Conservation (phyloP, 805 yeast species). For the Kodamaea hsintzibuensis region DNA sequence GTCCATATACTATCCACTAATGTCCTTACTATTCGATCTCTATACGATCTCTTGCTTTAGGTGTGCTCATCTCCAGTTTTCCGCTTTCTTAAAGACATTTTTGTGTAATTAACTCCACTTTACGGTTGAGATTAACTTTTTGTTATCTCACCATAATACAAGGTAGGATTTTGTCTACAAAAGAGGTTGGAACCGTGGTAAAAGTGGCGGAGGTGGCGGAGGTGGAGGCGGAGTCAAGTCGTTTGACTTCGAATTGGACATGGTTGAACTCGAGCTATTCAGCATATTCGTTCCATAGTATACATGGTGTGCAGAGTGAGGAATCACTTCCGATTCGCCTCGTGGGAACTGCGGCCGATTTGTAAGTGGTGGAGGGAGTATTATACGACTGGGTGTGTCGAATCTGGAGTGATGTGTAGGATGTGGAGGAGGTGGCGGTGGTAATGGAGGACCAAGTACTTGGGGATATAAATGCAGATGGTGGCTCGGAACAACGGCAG, state of each 20-base stretch:
- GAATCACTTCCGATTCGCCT: constrained; percentile 10
- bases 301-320: constrained; percentile 9
- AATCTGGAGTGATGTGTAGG: background rate
- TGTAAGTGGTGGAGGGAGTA: constrained; percentile 36
- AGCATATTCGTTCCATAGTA: constrained; percentile 1
- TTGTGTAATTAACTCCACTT: background rate
- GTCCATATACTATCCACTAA: background rate
- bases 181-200: constrained; percentile 34
- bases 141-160: background rate
- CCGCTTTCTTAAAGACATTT: background rate
- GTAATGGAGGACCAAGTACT: background rate
- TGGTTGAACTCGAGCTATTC: background rate
- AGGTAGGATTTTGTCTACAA: constrained; percentile 11
- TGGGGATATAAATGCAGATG: constrained; percentile 10
- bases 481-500: constrained; percentile 27
- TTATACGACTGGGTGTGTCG: constrained; percentile 17
- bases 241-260: background rate
- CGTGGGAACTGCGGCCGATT: constrained; percentile 17
- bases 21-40: background rate
- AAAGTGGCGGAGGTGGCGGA: constrained; percentile 32
- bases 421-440: constrained; percentile 12
- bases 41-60: background rate
- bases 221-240: constrained; percentile 15
- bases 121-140: background rate
- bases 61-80: background rate